phyloP scores from a whole-genome alignment of 805 yeast species.

The Starmerella powellii region DNA sequence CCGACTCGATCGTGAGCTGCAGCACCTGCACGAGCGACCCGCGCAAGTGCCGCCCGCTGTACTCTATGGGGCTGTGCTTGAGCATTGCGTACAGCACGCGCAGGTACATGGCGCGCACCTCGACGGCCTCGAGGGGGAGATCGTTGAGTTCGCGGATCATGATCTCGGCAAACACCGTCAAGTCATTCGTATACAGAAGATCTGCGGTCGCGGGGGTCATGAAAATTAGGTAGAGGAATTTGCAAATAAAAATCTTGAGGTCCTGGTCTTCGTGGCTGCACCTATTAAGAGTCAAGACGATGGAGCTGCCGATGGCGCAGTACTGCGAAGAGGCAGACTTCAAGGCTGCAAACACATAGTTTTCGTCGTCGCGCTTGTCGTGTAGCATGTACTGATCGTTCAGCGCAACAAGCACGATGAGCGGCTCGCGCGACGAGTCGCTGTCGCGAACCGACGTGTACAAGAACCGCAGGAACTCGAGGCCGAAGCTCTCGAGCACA shows the following conservation, averaged over 20 bases:
- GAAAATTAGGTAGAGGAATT: conserved; percentile 62
- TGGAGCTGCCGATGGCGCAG: conserved; percentile 50
- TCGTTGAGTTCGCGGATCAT: conserved; percentile 67
- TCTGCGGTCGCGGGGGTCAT: conserved; percentile 53
- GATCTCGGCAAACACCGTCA: conserved; percentile 73
- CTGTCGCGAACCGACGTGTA: conserved; percentile 36
- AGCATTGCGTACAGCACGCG: conserved; percentile 64
- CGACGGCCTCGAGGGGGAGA: conserved; percentile 41
- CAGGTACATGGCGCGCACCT: conserved; percentile 55
- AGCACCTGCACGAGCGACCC: conserved; percentile 43
- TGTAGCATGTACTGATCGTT: conserved; percentile 79
- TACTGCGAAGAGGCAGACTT: conserved; percentile 35
- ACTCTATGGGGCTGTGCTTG: conserved; percentile 50
- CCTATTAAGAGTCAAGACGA: conserved; percentile 67
- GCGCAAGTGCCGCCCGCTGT: conserved; percentile 39
- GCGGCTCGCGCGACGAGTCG: conserved; percentile 39
- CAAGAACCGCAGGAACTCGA: conserved; percentile 38
- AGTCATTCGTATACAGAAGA: conserved; percentile 68
- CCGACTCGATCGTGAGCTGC: conserved; percentile 9
- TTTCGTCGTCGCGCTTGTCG: conserved; percentile 19
- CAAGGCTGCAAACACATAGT: conserved; percentile 48
- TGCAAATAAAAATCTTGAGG: conserved; percentile 64
- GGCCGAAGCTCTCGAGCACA: conserved; percentile 27
- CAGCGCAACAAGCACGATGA: conserved; percentile 57
- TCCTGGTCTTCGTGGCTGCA: conserved; percentile 43